Evolutionary conservation across 805 yeast species (phyloP), one percentile per base, ranked within the genome.

Genomic region (Ogataea corticis): DNA sequence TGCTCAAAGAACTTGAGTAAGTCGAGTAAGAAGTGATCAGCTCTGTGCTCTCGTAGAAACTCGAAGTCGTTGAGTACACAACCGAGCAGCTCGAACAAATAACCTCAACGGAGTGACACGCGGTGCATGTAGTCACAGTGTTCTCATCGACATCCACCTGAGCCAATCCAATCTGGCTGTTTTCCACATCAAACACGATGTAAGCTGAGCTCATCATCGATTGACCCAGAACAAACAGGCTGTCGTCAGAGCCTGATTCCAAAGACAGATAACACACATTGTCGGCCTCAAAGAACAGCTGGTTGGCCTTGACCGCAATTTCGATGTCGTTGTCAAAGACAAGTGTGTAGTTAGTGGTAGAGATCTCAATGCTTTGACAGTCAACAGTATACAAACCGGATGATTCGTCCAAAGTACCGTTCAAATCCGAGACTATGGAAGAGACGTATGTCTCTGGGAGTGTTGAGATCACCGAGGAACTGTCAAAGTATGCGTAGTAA

Each of bases 151-250:
- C 52, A 36, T 59, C 51, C 19, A 73, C 76, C 57, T 75, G 78
- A 17, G 82, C 87, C 58, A 85, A 53, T 3, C 86, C 79, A 31
- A 85, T 68, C 55, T 77, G 72, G 38, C 64, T 65, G 56, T 75
- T 75, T 27, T 80, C 87, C 41, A 82, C 65, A 61, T 85, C 85
- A 62, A 76, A 82, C 13, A 82, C 87, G 21, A 80, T 72, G 61
- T 83, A 85, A 2, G 83, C 82, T 46, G 77, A 73, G 43, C 87
- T 71, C 51, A 86, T 65, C 58, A 85, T 77, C 37, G 77, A 74
- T 58, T 83, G 90, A 10, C 94, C 94, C 30, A 86, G 68, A 44
- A 82, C 71, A 14, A 67, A 57, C 13, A 45, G 16, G 7, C 9
- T 21, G 33, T 49, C 44, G 32, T 55, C 61, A 2, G 42, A 7